A percentile compares a stretch with the other conserved stretches of the same genome.
These are phyloP conservation scores for Anastatica hierochuntica DNA, from an alignment of 345 rosid genomes.

Conservation along the genomic window DNA sequence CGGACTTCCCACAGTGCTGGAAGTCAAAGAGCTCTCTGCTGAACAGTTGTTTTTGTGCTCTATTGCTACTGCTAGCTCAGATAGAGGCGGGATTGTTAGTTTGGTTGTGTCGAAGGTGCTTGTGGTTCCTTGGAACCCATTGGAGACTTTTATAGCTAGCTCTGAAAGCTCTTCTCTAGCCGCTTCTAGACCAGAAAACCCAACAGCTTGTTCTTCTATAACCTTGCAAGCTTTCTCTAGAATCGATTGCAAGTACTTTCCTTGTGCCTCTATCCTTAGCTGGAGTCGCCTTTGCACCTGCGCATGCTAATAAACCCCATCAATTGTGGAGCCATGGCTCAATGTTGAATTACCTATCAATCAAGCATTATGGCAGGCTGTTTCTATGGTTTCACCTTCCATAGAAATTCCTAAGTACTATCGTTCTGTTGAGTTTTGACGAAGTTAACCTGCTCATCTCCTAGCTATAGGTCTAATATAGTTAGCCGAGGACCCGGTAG, in stretches of 20 bases:
- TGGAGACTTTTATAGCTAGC: slow-evolving; percentile 62
- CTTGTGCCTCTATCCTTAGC: slow-evolving; percentile 80
- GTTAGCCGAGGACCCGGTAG: too few species aligned
- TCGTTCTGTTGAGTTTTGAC: too few species aligned
- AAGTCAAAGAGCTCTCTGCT: slow-evolving; percentile 64
- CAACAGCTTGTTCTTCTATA: slow-evolving; percentile 60
- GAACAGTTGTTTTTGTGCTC: slow-evolving; percentile 52
- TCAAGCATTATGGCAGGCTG: too few species aligned
- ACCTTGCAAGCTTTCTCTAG: slow-evolving; percentile 92
- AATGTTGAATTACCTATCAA: too few species aligned
- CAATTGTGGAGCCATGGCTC: neutral
- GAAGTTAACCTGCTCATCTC: too few species aligned
- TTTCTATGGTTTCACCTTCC: neutral
- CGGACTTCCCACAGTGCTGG: slow-evolving; percentile 40
- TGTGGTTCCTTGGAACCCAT: slow-evolving; percentile 42
- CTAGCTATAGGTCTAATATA: too few species aligned
- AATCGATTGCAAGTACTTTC: slow-evolving; percentile 75
- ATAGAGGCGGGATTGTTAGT: slow-evolving; percentile 38
- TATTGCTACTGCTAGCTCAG: slow-evolving; percentile 56
- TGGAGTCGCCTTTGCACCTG: slow-evolving; percentile 88
- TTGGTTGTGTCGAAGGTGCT: slow-evolving; percentile 20
- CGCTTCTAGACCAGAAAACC: slow-evolving; percentile 58
- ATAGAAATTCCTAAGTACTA: too few species aligned
- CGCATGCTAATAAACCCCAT: slow-evolving; percentile 5
- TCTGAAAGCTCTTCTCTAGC: slow-evolving; percentile 86